Base-by-base conservation (phyloP, 2,329 filamentous ascomycete genomes). In the Verruconis gallopava region DNA sequence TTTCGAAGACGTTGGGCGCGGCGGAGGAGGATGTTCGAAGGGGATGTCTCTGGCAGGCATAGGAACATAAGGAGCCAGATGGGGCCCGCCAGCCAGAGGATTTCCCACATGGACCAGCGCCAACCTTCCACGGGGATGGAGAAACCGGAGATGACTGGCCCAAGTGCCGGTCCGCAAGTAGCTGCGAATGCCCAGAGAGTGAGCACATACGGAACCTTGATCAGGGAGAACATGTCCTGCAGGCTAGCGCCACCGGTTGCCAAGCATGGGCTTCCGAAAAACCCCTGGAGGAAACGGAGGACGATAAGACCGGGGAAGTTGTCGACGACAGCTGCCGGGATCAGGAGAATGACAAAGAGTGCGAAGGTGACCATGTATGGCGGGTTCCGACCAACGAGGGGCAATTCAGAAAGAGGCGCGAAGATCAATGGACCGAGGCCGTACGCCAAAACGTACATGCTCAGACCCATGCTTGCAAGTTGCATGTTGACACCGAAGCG, bases 341-440 rank as follows among this genome's bases (percentile, higher is more conserved):
- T 68, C 4, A 71, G 74, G 9, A 85, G 57, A 46, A 83, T 68
- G 38, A 80, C 73, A 54, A 83, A 85, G 20, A 84, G 62, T 44
- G 72, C 71, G 62, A 84, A 79, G 6, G 78, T 79, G 48, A 72
- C 55, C 25, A 81, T 71, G 56, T 85, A 85, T 4, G 79, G 71
- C 0, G 74, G 73, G 50, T 78, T 83, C 4, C 80, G 68, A 2
- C 81, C 80, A 39, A 84, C 70, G 36, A 67, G 54, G 0, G 79
- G 77, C 17, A 84, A 73, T 58, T 85, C 80, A 38, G 67, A 72
- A 33, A 84, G 57, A 0, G 80, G 80, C 0, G 75, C 75, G 59
- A 75, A 82, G 18, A 84, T 47, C 19, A 83, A 43, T 57, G 1
- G 79, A 78, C 78, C 79, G 13, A 77, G 58, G 11, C 78, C 77